Conservation (phyloP, 768 basidiomycete species). For the Leccinellum luteum region DNA sequence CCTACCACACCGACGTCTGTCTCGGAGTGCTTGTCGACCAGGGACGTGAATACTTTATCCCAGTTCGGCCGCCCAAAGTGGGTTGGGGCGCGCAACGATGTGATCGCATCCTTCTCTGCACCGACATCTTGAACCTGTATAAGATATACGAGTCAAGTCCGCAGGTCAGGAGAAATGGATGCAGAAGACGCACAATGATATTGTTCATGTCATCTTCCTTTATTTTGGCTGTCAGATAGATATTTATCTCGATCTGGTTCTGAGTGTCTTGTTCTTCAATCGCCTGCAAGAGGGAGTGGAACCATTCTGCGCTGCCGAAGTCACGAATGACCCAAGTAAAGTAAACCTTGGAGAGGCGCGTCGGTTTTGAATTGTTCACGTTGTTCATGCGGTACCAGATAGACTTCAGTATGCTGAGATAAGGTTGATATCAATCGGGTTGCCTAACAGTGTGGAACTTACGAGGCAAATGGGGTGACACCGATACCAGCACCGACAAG, state of each 20-base stretch:
- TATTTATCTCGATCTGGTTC: constrained; percentile 89
- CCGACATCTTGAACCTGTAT: constrained; percentile 82
- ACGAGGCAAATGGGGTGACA: constrained; percentile 95
- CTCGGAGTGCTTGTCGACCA: constrained; percentile 80
- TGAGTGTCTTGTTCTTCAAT: constrained; percentile 90
- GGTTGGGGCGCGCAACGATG: constrained; percentile 83
- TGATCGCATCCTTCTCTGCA: constrained; percentile 89
- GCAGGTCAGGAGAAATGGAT: neutral
- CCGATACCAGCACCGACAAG: constrained; percentile 95
- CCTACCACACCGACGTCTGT: constrained; percentile 85
- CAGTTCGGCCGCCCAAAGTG: constrained; percentile 91
- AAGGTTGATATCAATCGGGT: constrained; percentile 1
- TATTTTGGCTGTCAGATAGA: constrained; percentile 88
- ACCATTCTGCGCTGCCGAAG: constrained; percentile 88
- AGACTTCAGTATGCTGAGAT: constrained; percentile 73
- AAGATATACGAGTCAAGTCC: neutral
- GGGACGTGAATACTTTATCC: constrained; percentile 69
- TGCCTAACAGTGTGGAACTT: constrained; percentile 31
- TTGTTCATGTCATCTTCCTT: constrained; percentile 94
- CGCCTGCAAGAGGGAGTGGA: constrained; percentile 89
- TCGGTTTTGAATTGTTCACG: constrained; percentile 68
- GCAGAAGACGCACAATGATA: constrained; percentile 61
- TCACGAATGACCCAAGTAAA: constrained; percentile 97
- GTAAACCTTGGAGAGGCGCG: constrained; percentile 87
- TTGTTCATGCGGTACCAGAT: constrained; percentile 98